Evolutionary conservation across 495 filamentous ascomycete species (phyloP).

Genomic region (Penicillium canescens): DNA sequence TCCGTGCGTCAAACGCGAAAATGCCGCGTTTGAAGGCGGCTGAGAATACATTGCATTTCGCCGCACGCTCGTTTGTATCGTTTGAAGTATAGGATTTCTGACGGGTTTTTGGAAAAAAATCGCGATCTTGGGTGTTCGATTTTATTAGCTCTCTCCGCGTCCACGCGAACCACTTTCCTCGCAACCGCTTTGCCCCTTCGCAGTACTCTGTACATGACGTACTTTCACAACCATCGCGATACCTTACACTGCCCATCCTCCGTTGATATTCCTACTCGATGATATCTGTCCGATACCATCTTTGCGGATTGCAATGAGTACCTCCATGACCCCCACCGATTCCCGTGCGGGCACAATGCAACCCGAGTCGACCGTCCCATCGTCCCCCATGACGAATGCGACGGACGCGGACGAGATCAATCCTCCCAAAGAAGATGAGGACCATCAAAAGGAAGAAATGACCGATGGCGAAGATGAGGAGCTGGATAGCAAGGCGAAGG

Average conservation of each 20-base stretch:
- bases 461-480: slow-evolving; percentile 32
- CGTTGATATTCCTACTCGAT: background rate
- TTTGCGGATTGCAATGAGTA: no score
- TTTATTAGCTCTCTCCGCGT: no score
- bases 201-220: no score
- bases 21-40: slow-evolving; percentile 18
- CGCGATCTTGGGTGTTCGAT: no score
- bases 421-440: background rate
- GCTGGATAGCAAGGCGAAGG: slow-evolving; percentile 44
- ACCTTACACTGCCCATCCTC: no score
- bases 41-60: background rate
- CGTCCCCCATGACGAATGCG: slow-evolving; percentile 37
- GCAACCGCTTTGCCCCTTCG: no score
- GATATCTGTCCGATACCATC: no score
- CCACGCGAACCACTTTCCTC: no score
- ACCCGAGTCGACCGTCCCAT: slow-evolving; percentile 44
- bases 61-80: background rate
- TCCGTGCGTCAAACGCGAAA: slow-evolving; percentile 33
- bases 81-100: no score
- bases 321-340: slow-evolving; percentile 23
- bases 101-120: no score
- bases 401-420: slow-evolving; percentile 21
- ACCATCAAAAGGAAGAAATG: slow-evolving; percentile 10
- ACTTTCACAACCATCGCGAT: no score
- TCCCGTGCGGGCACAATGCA: slow-evolving; percentile 32